Base-by-base conservation (phyloP, 768 basidiomycete species). In the Psilocybe tampanensis region DNA sequence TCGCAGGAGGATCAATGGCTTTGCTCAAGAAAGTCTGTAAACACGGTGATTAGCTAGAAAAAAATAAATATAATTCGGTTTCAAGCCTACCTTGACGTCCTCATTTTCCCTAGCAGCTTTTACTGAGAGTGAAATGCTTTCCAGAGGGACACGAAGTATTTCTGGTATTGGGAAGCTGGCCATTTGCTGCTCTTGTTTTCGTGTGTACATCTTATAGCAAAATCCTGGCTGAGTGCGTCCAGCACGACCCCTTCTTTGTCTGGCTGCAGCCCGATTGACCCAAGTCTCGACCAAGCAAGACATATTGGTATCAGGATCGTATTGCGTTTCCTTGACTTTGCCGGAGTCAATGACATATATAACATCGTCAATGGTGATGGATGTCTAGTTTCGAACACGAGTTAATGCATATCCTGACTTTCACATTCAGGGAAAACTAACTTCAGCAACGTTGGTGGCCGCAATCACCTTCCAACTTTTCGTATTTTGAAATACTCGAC, bases 361-460 rank as follows among this genome's bases (percentile, higher is more conserved):
- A 21, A 95, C 81, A 64, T 95, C 94, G 64, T 95, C 90, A 54
- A 97, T 94, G 0, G 94, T 95, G 52, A 95, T 90, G 2, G 91
- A 93, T 1, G 93, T 95, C 86, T 94, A 8, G 44, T 49, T n/a
- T 47, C 29, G 48, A 11, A 23, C 32, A n/a, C 54, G 19, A 53
- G 42, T 11, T 12, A 17, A 54, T 45, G 0, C 18, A 7, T 39
- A 50, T 26, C 48, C 21, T 5, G 22, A 6, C 12, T 39, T 39
- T 39, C 13, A n/a, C 12, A 5, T 42, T 12, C 49, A 15, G 11
- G 21, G 45, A 11, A 51, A 34, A 57, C 77, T 52, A 55, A 86
- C 92, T 80, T 95, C 93, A 6, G 93, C 93, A 26, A 98, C 91
- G 66, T 97, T 97, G 2, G 95, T 97, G 0, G 94, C 83, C 0